Percentiles rank a stretch among this genome's conserved stretches.
phyloP scores from a whole-genome alignment of 352 stramenopile genomes.

The Phytopythium vexans region DNA sequence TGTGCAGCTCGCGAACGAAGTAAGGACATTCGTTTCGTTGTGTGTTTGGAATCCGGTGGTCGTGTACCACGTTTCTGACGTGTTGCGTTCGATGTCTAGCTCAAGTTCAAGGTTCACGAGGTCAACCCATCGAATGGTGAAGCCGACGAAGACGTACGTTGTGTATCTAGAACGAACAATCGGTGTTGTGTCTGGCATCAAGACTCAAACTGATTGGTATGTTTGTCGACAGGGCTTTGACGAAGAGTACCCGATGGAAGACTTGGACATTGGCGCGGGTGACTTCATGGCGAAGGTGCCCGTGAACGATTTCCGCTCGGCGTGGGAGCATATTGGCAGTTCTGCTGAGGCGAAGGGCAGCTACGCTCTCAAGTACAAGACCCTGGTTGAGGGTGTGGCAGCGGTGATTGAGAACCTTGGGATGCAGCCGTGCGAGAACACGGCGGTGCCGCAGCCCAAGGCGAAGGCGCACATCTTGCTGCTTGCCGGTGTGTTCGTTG shows the following conservation, averaged over 20 bases:
- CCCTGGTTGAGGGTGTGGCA: constrained; percentile 92
- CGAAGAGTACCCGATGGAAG: constrained; percentile 99
- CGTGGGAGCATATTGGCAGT: constrained; percentile 96
- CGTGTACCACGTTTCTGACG: constrained; percentile 4
- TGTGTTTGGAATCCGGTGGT: not conserved
- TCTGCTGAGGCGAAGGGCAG: constrained; percentile 96
- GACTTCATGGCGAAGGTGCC: constrained; percentile 98
- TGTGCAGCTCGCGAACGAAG: constrained; percentile 92
- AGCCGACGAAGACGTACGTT: constrained; percentile 62
- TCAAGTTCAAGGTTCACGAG: constrained; percentile 95
- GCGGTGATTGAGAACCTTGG: constrained; percentile 96
- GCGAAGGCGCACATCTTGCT: constrained; percentile 96
- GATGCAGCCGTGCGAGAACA: constrained; percentile 97
- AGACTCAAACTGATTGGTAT: constrained; percentile 8
- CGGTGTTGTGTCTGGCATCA: constrained; percentile 2
- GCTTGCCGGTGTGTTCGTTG: constrained; percentile 96
- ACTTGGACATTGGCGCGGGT: constrained; percentile 92
- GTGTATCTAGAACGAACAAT: not conserved
- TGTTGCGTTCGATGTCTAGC: constrained; percentile 25
- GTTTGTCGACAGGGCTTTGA: constrained; percentile 79
- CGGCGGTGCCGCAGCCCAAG: constrained; percentile 79
- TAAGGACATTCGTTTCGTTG: constrained; percentile 10
- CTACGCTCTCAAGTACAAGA: constrained; percentile 96
- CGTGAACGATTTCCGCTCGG: constrained; percentile 94
- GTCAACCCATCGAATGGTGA: constrained; percentile 95